Evolutionary conservation across 345 rosid species (phyloP), one percentile per base, ranked within the genome.

Genomic region (Acer saccharum): DNA sequence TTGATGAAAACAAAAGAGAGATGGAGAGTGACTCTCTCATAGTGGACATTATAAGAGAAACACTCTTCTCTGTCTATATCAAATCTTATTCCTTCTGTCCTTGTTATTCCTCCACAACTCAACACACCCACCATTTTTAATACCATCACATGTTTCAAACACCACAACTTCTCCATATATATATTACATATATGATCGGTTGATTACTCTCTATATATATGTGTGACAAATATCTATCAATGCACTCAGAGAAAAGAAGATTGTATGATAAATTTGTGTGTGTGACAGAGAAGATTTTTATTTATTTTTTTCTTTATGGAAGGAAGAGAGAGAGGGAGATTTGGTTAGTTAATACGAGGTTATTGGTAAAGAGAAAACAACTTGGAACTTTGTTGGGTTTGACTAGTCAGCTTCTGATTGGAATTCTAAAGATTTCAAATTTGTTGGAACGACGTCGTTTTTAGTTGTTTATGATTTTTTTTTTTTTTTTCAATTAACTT

Each of bases 21-120:
- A 74, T 89, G 93, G 82, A 90, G 88, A 1, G 87, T 87, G 76
- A 90, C 93, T 0, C 97, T 92, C 80, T 90, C 91, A 68, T 78
- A 88, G 48, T 90, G 81, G 76, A 87, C 89, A 57, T 90, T 89
- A 75, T 90, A 86, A 50, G 92, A 87, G 85, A 88, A 76, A 68
- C 96, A 87, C 74, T 90, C 93, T 83, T 88, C 93, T 78, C 84
- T 80, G 69, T 91, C 91, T 57, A 91, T 85, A 72, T 86, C 89
- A 69, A 89, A 87, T 85, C 93, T 87, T 46, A 89, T 81, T 46
- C 88, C 89, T 71, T 74, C 65, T 39, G 84, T 63, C 29, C 32
- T 29, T 29, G 70, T 79, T 69, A 83, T 70, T 60, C 86, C 78
- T 83, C 82, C 79, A 18, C 78, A 2, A 2, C 66, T 16, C 12